Conservation (phyloP, 495 filamentous ascomycete genomes). For the Haplographium delicatum region DNA sequence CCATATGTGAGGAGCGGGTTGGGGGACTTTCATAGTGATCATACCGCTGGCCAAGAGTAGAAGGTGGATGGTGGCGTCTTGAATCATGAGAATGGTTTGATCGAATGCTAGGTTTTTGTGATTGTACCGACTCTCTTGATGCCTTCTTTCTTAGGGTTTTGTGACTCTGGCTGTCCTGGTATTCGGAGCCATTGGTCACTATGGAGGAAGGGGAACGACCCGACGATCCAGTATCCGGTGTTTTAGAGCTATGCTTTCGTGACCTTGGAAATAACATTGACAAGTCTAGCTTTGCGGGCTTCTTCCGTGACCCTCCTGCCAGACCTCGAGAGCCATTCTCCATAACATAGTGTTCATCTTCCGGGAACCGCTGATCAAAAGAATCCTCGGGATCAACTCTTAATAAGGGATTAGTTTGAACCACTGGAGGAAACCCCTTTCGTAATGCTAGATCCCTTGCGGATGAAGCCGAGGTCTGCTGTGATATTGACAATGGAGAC, state of each 20-base stretch:
- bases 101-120: conserved; percentile 30
- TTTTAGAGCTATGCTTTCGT: conserved; percentile 23
- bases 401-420: conserved; percentile 35
- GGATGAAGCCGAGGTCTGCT: conserved; percentile 48
- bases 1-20: conserved; percentile 33
- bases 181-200: conserved; percentile 21
- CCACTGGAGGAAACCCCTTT: conserved; percentile 40
- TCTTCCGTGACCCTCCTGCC: conserved; percentile 35
- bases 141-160: conserved; percentile 21
- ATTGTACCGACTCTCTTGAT: conserved; percentile 23
- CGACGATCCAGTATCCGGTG: conserved; percentile 28
- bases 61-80: conserved; percentile 12
- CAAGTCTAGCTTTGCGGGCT: conserved; percentile 43
- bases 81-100: conserved; percentile 20
- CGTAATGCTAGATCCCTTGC: conserved; percentile 37
- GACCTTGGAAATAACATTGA: conserved; percentile 33
- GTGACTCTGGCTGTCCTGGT: conserved; percentile 23
- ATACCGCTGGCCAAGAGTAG: conserved; percentile 37
- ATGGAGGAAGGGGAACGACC: conserved; percentile 37
- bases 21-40: conserved; percentile 49
- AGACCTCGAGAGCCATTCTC: neutral
- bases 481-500: conserved; percentile 46
- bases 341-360: neutral
- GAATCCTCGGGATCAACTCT: conserved; percentile 17
- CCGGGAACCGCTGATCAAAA: conserved; percentile 9